These are phyloP conservation scores for Medicago lupulina DNA, from an alignment of 306 rosid species.

Conservation along the genomic window DNA sequence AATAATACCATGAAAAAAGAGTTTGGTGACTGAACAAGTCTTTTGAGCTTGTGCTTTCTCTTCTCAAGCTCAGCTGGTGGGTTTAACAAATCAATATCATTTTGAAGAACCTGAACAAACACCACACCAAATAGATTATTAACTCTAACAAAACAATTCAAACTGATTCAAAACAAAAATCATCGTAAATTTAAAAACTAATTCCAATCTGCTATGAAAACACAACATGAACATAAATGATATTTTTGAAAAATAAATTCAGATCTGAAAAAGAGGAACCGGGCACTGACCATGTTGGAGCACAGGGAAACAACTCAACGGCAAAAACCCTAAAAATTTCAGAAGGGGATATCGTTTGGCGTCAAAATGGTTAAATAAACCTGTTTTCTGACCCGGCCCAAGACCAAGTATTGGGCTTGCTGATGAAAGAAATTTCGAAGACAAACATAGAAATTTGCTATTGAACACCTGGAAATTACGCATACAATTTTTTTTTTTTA, in stretches of 20 bases:
- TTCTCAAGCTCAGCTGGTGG: conserved; percentile 61
- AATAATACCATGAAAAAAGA: conserved; percentile 60
- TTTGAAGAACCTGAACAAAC: conserved; percentile 56
- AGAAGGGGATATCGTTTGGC: no score
- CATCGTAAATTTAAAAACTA: background rate
- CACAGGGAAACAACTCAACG: no score
- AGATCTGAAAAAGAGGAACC: no score
- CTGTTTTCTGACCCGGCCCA: no score
- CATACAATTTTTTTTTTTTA: no score
- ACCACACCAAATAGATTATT: background rate
- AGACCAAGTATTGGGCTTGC: no score
- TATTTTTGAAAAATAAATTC: background rate
- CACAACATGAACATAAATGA: background rate
- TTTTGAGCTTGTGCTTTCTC: conserved; percentile 62
- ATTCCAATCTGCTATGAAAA: background rate
- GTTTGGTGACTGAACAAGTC: conserved; percentile 62
- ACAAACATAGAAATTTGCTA: no score
- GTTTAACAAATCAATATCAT: conserved; percentile 59
- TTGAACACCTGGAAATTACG: no score
- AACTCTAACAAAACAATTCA: background rate
- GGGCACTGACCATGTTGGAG: no score
- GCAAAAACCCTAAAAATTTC: no score
- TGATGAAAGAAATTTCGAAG: no score
- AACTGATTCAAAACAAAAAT: background rate
- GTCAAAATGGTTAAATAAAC: no score